These are phyloP conservation scores for Geum urbanum DNA, from an alignment of 306 rosid genomes.

Conservation along the genomic window DNA sequence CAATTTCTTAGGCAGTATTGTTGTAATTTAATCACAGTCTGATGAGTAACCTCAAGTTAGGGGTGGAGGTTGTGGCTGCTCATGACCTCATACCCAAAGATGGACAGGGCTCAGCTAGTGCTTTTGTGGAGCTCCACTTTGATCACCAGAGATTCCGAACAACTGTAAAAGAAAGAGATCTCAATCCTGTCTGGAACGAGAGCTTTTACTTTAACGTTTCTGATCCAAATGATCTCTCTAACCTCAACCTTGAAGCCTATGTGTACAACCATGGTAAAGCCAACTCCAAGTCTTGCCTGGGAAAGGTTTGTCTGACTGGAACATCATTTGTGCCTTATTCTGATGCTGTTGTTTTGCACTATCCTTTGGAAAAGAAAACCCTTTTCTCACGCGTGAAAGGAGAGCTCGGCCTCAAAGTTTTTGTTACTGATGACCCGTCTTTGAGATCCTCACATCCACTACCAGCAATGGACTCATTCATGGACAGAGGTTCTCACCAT, in stretches of 20 bases:
- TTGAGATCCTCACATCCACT: conserved; percentile 62
- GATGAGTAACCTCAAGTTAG: conserved; percentile 74
- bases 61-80: conserved; percentile 76
- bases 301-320: conserved; percentile 70
- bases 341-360: conserved; percentile 77
- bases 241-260: conserved; percentile 58
- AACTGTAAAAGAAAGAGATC: conserved; percentile 60
- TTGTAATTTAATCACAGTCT: conserved; percentile 14
- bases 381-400: conserved; percentile 64
- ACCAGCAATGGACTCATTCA: conserved; percentile 56
- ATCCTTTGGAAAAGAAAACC: conserved; percentile 68
- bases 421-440: conserved; percentile 64
- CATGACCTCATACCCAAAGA: conserved; percentile 78
- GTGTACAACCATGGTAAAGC: conserved; percentile 42
- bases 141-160: conserved; percentile 74
- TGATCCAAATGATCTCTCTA: conserved; percentile 53
- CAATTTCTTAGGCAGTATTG: neutral
- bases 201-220: conserved; percentile 73
- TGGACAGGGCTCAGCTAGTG: conserved; percentile 59
- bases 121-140: conserved; percentile 81
- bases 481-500: conserved; percentile 21
- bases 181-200: conserved; percentile 84
- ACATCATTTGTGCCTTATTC: conserved; percentile 78
- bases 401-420: conserved; percentile 91
- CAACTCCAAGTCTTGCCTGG: conserved; percentile 48